These are phyloP conservation scores for Cornus suecica DNA, from an alignment of 148 eudicot species.

Conservation along the genomic window DNA sequence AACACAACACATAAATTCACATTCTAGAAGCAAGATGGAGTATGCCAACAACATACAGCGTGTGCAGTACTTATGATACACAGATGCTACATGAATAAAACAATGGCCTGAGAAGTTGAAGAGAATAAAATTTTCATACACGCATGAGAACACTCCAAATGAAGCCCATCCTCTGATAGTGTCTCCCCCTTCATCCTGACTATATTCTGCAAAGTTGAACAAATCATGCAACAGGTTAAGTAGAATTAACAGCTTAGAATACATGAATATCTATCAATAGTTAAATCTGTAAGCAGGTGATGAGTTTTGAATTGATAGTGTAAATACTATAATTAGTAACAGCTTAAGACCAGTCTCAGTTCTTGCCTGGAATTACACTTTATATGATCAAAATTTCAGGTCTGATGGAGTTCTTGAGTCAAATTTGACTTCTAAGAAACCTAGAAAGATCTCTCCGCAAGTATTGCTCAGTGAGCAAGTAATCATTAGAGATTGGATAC, in stretches of 20 bases:
- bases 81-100: not conserved
- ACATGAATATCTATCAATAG: not conserved
- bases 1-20: not conserved
- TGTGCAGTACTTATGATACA: not conserved
- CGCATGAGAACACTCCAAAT: conserved; percentile 75
- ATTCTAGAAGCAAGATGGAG: not conserved
- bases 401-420: not conserved
- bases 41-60: not conserved
- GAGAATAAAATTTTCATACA: conserved; percentile 39
- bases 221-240: conserved; percentile 8
- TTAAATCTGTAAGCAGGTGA: not conserved
- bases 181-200: conserved; percentile 46
- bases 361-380: not conserved
- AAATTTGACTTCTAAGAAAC: not conserved
- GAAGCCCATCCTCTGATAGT: conserved; percentile 78
- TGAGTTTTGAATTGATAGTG: not conserved
- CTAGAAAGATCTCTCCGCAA: not conserved
- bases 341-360: not conserved
- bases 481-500: not conserved
- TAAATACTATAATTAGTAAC: conserved; percentile 2
- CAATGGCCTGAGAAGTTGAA: not conserved
- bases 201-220: conserved; percentile 42
- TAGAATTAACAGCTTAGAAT: not conserved
- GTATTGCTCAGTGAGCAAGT: not conserved
- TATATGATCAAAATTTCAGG: not conserved